Evolutionary conservation across 306 rosid genomes (phyloP), one percentile per base, ranked within the genome.

Genomic region (Pueraria montana): DNA sequence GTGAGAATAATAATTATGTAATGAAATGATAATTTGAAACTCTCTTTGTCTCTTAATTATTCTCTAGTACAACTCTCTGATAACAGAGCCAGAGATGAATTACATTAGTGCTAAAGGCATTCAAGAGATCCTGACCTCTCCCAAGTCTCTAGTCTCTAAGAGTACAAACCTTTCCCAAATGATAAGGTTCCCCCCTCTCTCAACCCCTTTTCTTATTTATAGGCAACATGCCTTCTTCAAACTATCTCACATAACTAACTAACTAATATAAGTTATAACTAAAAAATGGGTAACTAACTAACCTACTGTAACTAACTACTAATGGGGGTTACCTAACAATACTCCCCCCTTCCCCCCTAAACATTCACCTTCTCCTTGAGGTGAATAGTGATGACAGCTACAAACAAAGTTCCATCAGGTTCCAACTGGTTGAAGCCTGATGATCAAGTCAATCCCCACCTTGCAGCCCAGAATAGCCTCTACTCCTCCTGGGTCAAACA

Each of bases 11-110:
- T 40, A 27, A 34, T 49, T 36, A 45, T 34, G 38, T 21, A 20
- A 59, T 13, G 10, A 83, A 70, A 62, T 45, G 48, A 59, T 26
- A 61, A 76, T 38, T 56, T 36, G 26, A 55, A 52, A 62, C 61
- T 14, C 40, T 49, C 24, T 49, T 38, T n/a, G 12, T 64, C 72
- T 55, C 24, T 64, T 27, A 16, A 3, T 21, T 56, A 56, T 56
- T 20, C 1, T 56, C 30, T 26, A 26, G 40, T 27, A 26, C 18
- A 61, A 58, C 3, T 26, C 36, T 62, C 20, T 5, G 17, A 13
- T 62, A 62, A 59, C 9, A 27, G 4, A 26, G 68, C 20, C 10
- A 26, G 34, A 61, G 34, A 24, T 61, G 34, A 61, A 12, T 12
- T 24, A 12, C 34, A 61, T 11, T 24, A 61, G n/a, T 61, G 66